Conservation (phyloP, 257 asterid species). For the Verbascum thapsus region DNA sequence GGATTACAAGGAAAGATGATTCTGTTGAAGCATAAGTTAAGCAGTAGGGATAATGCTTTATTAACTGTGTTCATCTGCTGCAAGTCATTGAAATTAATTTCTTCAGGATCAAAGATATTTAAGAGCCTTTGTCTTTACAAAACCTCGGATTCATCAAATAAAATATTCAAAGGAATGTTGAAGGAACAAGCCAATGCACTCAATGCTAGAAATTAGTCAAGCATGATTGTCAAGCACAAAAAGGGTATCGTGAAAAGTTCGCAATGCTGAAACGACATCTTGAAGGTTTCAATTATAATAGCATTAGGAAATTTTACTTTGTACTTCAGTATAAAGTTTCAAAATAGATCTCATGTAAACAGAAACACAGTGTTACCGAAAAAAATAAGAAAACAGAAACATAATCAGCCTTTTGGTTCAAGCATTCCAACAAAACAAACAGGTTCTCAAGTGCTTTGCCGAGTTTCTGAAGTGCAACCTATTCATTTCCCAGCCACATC, state of each 20-base stretch:
- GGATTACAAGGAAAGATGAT: not conserved
- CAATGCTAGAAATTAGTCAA: not conserved
- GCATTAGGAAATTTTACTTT: not conserved
- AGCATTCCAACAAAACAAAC: not conserved
- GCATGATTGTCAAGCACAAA: not conserved
- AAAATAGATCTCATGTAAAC: not conserved
- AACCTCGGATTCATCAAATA: not conserved
- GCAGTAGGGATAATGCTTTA: not conserved
- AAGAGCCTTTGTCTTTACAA: not conserved
- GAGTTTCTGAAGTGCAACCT: not conserved
- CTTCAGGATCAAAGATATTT: not conserved
- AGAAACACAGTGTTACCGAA: too few species aligned
- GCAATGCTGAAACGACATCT: not conserved
- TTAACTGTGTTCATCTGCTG: not conserved
- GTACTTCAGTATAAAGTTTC: not conserved
- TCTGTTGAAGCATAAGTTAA: not conserved
- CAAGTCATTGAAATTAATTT: not conserved
- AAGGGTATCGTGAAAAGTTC: not conserved
- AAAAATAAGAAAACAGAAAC: too few species aligned
- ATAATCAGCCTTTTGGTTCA: not conserved
- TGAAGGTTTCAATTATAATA: not conserved
- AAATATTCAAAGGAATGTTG: not conserved
- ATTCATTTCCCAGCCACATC: not conserved
- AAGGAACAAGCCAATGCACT: not conserved
- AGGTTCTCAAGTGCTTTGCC: not conserved